Percentiles rank a stretch among this genome's conserved stretches.
phyloP scores from a whole-genome alignment of 495 filamentous ascomycete species.

The Xanthoparmelia taractica region DNA sequence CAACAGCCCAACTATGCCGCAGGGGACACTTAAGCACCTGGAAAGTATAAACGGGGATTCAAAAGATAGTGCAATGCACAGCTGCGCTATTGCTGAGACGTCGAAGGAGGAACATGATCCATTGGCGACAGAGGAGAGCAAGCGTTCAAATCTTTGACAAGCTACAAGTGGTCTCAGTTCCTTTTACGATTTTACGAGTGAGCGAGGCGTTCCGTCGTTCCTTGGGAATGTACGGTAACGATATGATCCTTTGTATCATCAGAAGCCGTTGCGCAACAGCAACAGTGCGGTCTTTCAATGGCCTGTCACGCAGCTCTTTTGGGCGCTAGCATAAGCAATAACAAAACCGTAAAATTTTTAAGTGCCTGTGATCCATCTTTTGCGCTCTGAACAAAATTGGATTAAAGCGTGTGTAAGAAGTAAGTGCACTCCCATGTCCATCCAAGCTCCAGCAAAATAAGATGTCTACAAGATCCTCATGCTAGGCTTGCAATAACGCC shows the following conservation, averaged over 20 bases:
- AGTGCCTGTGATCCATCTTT: too few species aligned
- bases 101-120: constrained; percentile 23
- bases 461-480: not conserved
- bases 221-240: constrained; percentile 9
- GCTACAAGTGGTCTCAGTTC: not conserved
- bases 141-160: constrained; percentile 12
- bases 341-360: not conserved
- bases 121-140: constrained; percentile 15
- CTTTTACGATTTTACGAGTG: constrained; percentile 20
- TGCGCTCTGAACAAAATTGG: not conserved
- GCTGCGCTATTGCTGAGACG: constrained; percentile 21
- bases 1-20: constrained; percentile 19
- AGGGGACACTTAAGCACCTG: constrained; percentile 17
- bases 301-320: constrained; percentile 6
- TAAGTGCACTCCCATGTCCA: not conserved
- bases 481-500: not conserved
- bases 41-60: constrained; percentile 5
- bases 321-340: constrained; percentile 1
- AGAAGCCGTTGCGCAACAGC: not conserved
- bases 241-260: constrained; percentile 6
- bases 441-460: not conserved
- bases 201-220: constrained; percentile 19
- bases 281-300: constrained; percentile 2
- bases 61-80: constrained; percentile 16
- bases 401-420: not conserved